Evolutionary conservation across 2,329 filamentous ascomycete species (phyloP).

Genomic region (Calonectria naviculata): DNA sequence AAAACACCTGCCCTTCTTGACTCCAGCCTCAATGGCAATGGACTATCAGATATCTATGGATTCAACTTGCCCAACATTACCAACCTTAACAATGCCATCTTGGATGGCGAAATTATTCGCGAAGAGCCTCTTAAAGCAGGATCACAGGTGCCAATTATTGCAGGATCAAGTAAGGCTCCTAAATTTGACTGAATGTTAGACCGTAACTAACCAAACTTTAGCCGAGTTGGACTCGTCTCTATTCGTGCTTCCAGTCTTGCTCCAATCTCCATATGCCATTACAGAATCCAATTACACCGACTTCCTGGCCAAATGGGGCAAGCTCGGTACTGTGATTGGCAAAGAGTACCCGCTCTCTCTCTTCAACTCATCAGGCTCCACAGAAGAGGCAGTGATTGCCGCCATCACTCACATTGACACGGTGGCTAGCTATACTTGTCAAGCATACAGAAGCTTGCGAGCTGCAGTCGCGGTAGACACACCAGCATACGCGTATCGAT

Average conservation of each 20-base stretch:
- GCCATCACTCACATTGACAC: conserved; percentile 27
- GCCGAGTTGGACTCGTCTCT: conserved; percentile 23
- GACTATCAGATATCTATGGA: background rate
- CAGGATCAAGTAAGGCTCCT: conserved; percentile 12
- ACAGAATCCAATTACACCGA: conserved; percentile 25
- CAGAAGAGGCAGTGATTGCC: conserved; percentile 14
- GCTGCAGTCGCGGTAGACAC: conserved; percentile 14
- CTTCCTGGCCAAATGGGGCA: conserved; percentile 25
- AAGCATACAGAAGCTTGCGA: conserved; percentile 19
- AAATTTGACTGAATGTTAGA: too few species aligned
- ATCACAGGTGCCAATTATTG: conserved; percentile 24
- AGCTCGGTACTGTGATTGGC: background rate
- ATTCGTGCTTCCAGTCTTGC: conserved; percentile 18
- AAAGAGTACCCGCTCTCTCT: conserved; percentile 27
- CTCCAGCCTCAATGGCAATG: background rate
- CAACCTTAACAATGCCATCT: conserved; percentile 6
- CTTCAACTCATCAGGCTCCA: conserved; percentile 22
- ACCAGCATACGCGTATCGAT: conserved; percentile 27
- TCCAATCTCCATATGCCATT: background rate
- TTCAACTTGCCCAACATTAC: conserved; percentile 27
- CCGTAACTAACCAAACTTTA: too few species aligned
- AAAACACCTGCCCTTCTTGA: conserved; percentile 16
- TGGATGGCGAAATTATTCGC: conserved; percentile 22
- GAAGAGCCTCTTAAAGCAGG: conserved; percentile 22
- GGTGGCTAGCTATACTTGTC: conserved; percentile 23